Conservation (phyloP, 192 early-diverging fungal genomes). For the Blastocladiella britannica region DNA sequence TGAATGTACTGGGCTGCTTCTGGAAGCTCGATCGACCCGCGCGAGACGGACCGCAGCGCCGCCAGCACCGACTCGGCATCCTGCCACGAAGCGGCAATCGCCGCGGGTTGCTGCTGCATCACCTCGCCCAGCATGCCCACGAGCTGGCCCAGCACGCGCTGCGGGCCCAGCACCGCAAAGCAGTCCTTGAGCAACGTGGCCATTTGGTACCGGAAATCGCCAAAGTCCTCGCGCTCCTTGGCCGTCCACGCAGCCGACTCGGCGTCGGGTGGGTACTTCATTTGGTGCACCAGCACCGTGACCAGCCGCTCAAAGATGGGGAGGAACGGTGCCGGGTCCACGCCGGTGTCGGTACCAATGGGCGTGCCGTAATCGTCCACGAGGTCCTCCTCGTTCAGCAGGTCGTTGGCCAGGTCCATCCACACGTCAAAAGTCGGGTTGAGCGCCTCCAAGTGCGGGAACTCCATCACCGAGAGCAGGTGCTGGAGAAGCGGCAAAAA, state of each 20-base stretch:
- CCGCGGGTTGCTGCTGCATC: conserved; percentile 9
- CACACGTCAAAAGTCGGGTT: conserved; percentile 83
- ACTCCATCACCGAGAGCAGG: conserved; percentile 59
- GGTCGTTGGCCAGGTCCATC: conserved; percentile 50
- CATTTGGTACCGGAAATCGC: conserved; percentile 87
- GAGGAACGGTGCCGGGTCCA: conserved; percentile 31
- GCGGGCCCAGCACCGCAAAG: conserved; percentile 56
- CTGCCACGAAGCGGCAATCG: conserved; percentile 49
- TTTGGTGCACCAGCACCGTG: conserved; percentile 63
- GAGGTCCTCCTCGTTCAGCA: conserved; percentile 22
- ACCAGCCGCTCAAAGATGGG: conserved; percentile 45
- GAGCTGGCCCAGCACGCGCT: conserved; percentile 47
- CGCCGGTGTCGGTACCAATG: too few species aligned
- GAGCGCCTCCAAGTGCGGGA: conserved; percentile 63
- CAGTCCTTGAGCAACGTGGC: conserved; percentile 95
- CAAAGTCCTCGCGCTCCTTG: conserved; percentile 84
- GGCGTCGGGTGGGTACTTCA: conserved; percentile 64
- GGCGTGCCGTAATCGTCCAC: conserved; percentile 1
- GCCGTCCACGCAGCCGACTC: conserved; percentile 50
- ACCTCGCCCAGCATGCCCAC: conserved; percentile 26
- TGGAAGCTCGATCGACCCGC: conserved; percentile 54
- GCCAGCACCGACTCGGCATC: conserved; percentile 87
- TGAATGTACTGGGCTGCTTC: conserved; percentile 60
- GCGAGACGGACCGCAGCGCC: conserved; percentile 79
- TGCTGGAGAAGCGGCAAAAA: conserved; percentile 59